phyloP scores from a whole-genome alignment of 148 eudicot genomes.

The Polygonum aviculare region DNA sequence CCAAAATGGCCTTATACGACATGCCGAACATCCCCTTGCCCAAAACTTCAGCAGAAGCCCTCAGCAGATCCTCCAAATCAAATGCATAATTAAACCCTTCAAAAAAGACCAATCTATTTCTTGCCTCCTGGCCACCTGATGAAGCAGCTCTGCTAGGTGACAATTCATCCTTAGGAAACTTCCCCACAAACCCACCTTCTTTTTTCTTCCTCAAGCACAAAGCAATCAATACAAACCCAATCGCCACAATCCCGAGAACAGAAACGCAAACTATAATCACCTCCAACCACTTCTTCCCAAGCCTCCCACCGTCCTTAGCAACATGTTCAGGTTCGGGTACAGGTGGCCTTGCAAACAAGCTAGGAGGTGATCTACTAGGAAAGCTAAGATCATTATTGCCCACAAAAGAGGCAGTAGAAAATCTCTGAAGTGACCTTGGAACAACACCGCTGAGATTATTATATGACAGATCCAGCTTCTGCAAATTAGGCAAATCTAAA shows the following conservation, averaged over 20 bases:
- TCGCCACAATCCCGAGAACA: background rate
- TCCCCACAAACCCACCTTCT: slow-evolving; percentile 1
- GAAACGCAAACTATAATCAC: slow-evolving; percentile 2
- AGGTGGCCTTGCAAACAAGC: slow-evolving; percentile 12
- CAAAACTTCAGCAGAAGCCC: slow-evolving; percentile 27
- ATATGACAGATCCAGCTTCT: slow-evolving; percentile 28
- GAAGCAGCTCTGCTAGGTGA: slow-evolving; percentile 8
- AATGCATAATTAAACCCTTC: slow-evolving; percentile 21
- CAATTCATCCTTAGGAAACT: slow-evolving; percentile 5
- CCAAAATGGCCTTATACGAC: slow-evolving; percentile 24
- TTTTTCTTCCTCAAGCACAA: background rate
- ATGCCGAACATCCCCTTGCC: slow-evolving; percentile 25
- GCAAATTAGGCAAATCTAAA: slow-evolving; percentile 22
- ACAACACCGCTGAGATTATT: slow-evolving; percentile 31
- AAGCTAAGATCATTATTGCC: slow-evolving; percentile 23
- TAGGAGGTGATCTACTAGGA: slow-evolving; percentile 11
- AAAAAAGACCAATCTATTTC: slow-evolving; percentile 16
- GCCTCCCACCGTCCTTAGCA: slow-evolving; percentile 9
- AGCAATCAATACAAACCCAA: background rate
- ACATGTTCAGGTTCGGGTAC: slow-evolving; percentile 10
- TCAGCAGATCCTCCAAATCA: slow-evolving; percentile 27
- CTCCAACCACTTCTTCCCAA: slow-evolving; percentile 12
- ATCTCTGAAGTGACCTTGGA: slow-evolving; percentile 28
- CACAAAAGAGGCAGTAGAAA: slow-evolving; percentile 28
- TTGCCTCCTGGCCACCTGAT: slow-evolving; percentile 12